phyloP scores from a whole-genome alignment of 257 asterid species.

The Mitragyna speciosa region DNA sequence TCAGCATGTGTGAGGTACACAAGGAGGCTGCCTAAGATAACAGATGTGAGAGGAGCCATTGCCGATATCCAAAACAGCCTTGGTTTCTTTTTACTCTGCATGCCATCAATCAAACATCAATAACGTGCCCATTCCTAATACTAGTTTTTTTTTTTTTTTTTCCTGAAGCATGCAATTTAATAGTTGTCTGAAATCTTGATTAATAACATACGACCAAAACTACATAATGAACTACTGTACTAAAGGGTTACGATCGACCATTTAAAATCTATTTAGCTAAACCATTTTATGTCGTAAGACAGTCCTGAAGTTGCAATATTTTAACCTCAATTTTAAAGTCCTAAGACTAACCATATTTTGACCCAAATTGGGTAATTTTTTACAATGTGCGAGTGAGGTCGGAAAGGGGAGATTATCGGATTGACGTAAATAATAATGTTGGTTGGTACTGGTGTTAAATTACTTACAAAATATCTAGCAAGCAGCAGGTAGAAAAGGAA shows the following conservation, averaged over 20 bases:
- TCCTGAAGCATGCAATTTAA: too few species aligned
- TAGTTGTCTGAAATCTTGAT: neutral
- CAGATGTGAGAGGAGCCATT: slow-evolving; percentile 81
- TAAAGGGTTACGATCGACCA: neutral
- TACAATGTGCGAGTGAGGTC: neutral
- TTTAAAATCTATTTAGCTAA: neutral
- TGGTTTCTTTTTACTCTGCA: slow-evolving; percentile 83
- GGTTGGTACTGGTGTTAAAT: neutral
- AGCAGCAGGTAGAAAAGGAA: slow-evolving; percentile 86
- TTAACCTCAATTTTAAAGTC: neutral
- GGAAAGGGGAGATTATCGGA: neutral
- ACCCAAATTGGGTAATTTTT: neutral
- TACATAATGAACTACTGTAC: neutral
- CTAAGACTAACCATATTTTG: neutral
- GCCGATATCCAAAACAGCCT: slow-evolving; percentile 90
- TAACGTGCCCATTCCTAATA: too few species aligned
- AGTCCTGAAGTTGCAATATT: neutral
- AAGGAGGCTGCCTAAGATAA: slow-evolving; percentile 71
- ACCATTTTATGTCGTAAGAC: neutral
- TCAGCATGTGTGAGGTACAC: slow-evolving; percentile 91
- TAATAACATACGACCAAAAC: neutral
- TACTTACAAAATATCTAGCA: slow-evolving; percentile 80
- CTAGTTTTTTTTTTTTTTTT: too few species aligned
- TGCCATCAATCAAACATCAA: neutral
- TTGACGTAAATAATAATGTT: neutral